Conservation (phyloP, 192 early-diverging fungal species). For the Dissophora ornata region DNA sequence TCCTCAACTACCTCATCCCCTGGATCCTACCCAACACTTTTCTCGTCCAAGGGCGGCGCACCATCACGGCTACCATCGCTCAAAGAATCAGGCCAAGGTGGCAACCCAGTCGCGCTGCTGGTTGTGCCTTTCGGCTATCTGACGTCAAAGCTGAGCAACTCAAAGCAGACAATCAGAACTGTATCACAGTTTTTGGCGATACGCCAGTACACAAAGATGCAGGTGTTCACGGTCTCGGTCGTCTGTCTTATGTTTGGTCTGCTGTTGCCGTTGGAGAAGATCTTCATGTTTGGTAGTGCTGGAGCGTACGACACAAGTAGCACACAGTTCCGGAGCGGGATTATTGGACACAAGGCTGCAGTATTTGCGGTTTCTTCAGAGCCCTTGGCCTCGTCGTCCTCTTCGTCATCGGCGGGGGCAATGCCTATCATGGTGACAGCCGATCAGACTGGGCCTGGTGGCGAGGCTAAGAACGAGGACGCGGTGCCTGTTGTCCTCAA, state of each 20-base stretch:
- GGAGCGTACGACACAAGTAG: not conserved
- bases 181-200: conserved; percentile 36
- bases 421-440: conserved; percentile 15
- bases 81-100: not conserved
- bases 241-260: conserved; percentile 55
- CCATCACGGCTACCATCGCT: not conserved
- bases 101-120: conserved; percentile 1
- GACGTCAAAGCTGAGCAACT: conserved; percentile 27
- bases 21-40: conserved; percentile 42
- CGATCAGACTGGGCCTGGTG: not conserved
- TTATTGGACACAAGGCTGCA: conserved; percentile 2
- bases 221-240: conserved; percentile 54
- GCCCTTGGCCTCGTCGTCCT: too few species aligned
- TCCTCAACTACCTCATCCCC: conserved; percentile 30
- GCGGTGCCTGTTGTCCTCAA: not conserved
- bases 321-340: conserved; percentile 15
- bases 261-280: conserved; percentile 55
- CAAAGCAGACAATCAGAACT: conserved; percentile 32
- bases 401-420: not conserved
- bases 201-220: conserved; percentile 56
- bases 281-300: conserved; percentile 23
- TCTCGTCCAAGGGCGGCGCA: conserved; percentile 21
- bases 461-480: not conserved
- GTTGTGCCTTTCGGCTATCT: conserved; percentile 11
- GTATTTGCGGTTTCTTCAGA: not conserved